Evolutionary conservation across 306 rosid genomes (phyloP).

Genomic region (Cercis canadensis): DNA sequence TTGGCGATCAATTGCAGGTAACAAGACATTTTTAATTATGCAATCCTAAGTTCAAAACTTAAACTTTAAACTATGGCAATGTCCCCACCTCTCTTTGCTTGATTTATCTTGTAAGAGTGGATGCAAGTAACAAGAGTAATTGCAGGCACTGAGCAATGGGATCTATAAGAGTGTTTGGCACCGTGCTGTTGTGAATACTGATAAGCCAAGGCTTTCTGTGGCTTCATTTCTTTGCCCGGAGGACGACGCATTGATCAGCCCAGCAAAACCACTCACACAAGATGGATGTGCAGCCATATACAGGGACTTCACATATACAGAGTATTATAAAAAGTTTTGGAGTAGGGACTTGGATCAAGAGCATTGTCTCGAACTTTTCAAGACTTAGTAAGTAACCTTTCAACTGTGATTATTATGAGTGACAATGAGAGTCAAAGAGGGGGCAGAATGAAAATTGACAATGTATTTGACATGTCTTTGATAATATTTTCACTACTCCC

Average conservation of each 20-base stretch:
- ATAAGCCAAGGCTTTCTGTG: constrained; percentile 80
- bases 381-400: constrained; percentile 44
- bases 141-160: constrained; percentile 93
- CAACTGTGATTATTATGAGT: background rate
- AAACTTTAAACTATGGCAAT: too few relatives aligned
- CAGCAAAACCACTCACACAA: constrained; percentile 61
- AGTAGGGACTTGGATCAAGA: constrained; percentile 72
- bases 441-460: background rate
- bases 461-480: background rate
- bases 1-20: constrained; percentile 93
- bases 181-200: constrained; percentile 74
- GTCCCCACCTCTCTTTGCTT: background rate
- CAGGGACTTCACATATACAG: constrained; percentile 68
- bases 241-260: constrained; percentile 65
- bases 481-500: constrained; percentile 11
- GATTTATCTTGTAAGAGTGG: background rate
- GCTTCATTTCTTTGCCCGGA: constrained; percentile 86
- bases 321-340: constrained; percentile 86
- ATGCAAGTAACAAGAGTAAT: constrained; percentile 2
- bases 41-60: background rate
- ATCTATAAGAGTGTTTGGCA: constrained; percentile 94
- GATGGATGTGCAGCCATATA: constrained; percentile 57
- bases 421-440: background rate
- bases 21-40: background rate
- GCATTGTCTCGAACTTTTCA: constrained; percentile 82